phyloP scores from a whole-genome alignment of 2,329 filamentous ascomycete genomes.

The Cladosporium sp. region DNA sequence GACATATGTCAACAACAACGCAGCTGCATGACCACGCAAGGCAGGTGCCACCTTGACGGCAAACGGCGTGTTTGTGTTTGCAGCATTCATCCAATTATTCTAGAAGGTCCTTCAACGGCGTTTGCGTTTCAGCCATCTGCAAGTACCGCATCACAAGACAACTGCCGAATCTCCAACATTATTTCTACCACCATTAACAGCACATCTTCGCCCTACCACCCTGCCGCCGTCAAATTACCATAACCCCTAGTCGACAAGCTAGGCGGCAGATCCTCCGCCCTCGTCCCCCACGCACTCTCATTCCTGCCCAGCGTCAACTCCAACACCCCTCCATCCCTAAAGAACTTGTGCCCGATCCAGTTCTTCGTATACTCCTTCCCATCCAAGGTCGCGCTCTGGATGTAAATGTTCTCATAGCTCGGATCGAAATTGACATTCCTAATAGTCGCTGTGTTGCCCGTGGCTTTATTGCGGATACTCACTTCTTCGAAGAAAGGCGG shows the following conservation, averaged over 20 bases:
- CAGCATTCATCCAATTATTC: not conserved
- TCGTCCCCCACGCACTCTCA: constrained; percentile 44
- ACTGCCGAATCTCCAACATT: not conserved
- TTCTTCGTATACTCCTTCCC: constrained; percentile 40
- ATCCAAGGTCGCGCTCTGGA: constrained; percentile 42
- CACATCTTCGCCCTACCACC: not conserved
- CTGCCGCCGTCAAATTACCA: not conserved
- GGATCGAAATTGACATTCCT: constrained; percentile 40
- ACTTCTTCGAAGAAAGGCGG: constrained; percentile 44
- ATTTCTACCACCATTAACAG: not conserved
- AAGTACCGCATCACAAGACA: not conserved
- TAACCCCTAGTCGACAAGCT: constrained; percentile 27
- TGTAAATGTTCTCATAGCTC: constrained; percentile 39
- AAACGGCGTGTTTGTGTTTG: not conserved
- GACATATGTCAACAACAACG: not conserved
- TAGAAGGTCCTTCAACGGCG: not conserved
- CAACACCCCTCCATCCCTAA: constrained; percentile 40
- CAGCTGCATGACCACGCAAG: not conserved
- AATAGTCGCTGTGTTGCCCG: constrained; percentile 40
- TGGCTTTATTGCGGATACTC: constrained; percentile 36
- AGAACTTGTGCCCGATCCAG: constrained; percentile 45
- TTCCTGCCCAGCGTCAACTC: constrained; percentile 39
- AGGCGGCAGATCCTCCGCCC: constrained; percentile 39
- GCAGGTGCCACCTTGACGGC: not conserved
- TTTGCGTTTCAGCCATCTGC: not conserved